Conservation (phyloP, 768 basidiomycete genomes). For the Lactifluus rugatus region DNA sequence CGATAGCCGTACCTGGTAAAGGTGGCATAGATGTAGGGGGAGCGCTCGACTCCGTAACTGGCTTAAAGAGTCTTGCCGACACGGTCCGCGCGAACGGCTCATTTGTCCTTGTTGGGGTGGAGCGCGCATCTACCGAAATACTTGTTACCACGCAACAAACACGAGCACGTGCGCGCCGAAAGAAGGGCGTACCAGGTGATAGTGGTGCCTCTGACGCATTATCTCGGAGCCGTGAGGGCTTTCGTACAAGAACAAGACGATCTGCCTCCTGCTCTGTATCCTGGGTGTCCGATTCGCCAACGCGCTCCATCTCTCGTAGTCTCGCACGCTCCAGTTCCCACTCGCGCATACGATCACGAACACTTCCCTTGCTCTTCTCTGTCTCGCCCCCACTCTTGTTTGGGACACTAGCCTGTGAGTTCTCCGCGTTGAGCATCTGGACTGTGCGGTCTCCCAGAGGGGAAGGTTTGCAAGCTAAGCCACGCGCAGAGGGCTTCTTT, state of each 20-base stretch:
- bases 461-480: conserved; percentile 22
- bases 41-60: not conserved
- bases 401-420: not conserved
- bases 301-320: conserved; percentile 55
- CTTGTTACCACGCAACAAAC: not conserved
- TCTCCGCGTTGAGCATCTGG: conserved; percentile 23
- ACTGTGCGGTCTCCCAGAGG: conserved; percentile 12
- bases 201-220: conserved; percentile 20
- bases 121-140: not conserved
- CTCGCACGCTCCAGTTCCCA: conserved; percentile 68
- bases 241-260: conserved; percentile 2
- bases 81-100: conserved; percentile 1
- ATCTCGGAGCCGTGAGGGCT: conserved; percentile 1
- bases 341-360: conserved; percentile 55
- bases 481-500: conserved; percentile 5
- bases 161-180: not conserved
- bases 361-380: conserved; percentile 22
- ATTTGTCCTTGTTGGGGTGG: not conserved
- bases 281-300: conserved; percentile 28
- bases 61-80: conserved; percentile 9
- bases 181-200: conserved; percentile 19
- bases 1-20: conserved; percentile 22
- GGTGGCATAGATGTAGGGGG: not conserved
- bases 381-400: conserved; percentile 24
- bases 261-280: conserved; percentile 5